Base-by-base conservation (phyloP, 768 basidiomycete genomes). In the Sporobolomyces roseus region DNA sequence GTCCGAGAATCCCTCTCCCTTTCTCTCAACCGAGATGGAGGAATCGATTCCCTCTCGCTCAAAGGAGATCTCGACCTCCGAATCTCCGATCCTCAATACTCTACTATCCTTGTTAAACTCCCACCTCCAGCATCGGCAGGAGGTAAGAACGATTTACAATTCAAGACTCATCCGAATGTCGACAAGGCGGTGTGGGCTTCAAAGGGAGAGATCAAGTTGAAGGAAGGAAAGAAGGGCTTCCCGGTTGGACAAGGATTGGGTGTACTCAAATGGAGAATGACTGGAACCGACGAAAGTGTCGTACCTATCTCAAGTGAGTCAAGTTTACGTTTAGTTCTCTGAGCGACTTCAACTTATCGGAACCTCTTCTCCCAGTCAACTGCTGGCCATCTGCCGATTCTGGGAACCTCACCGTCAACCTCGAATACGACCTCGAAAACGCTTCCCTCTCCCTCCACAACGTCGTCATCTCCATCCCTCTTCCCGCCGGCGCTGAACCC, bases 111-210 rank as follows among this genome's bases (percentile, higher is more conserved):
- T 55, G 81, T 97, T 63, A 80, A 82, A 21, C 84, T 97, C 29
- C 73, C 76, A 1, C 79, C 83, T 1, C 79, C 85, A 0, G 79
- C 85, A 23, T 79, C 84, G 19, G 84, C 87, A 65, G 86, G 75
- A 83, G 63, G 84, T 83, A 56, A 77, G 58, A 81, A 81, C 63
- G 86, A 84, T 45, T 80, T 97, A 49, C 92, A 94, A 78, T 96
- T 94, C 84, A 97, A 97, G 80, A 92, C 96, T 74, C 96, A 97
- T 75, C 94, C 94, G 10, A 88, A 96, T 67, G 89, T 97, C 19
- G 89, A 86, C 66, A 94, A 92, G 80, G 91, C 93, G 68, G 81
- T 81, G 0, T 85, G 87, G 16, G 85, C 85, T 66, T 80, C 81
- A 78, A 88, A 84, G 4, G 82, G 89, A 45, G 78, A 87, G 25